Percentiles rank a stretch among this genome's conserved stretches.
Conservation (phyloP, 495 filamentous ascomycete genomes). For the Margaritispora aquatica region DNA sequence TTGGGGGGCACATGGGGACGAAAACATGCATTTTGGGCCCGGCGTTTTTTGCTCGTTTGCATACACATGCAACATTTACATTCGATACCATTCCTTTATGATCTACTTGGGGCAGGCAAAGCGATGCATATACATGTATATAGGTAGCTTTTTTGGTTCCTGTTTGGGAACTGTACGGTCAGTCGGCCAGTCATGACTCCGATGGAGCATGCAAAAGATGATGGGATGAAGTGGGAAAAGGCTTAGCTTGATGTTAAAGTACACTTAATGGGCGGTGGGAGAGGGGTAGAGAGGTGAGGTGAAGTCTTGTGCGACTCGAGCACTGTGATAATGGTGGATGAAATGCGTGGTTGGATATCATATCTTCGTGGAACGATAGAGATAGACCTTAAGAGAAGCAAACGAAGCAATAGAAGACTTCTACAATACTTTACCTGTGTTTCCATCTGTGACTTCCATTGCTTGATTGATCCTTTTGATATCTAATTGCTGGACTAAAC, state of each 20-base stretch:
- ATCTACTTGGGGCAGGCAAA: not conserved
- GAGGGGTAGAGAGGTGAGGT: not conserved
- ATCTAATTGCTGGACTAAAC: no score
- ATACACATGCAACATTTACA: no score
- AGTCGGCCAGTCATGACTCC: not conserved
- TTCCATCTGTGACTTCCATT: not conserved
- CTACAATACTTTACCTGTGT: not conserved
- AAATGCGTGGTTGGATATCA: no score
- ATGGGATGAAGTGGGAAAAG: not conserved
- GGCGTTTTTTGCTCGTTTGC: no score
- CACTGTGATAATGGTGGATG: not conserved
- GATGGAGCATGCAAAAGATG: not conserved
- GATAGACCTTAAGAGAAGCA: no score
- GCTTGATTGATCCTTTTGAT: not conserved
- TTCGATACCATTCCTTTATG: constrained; percentile 8
- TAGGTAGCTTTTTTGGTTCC: constrained; percentile 1
- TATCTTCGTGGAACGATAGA: not conserved
- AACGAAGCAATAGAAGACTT: not conserved
- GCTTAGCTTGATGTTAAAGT: not conserved
- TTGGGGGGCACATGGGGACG: not conserved
- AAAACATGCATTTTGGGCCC: not conserved
- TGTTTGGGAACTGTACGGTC: constrained; percentile 4
- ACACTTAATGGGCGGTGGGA: not conserved
- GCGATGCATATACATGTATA: no score
- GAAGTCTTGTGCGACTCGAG: not conserved